Percentiles rank a stretch among this genome's conserved stretches.
These are phyloP conservation scores for Fusarium camptoceras DNA, from an alignment of 2,329 filamentous ascomycete species.

Conservation along the genomic window DNA sequence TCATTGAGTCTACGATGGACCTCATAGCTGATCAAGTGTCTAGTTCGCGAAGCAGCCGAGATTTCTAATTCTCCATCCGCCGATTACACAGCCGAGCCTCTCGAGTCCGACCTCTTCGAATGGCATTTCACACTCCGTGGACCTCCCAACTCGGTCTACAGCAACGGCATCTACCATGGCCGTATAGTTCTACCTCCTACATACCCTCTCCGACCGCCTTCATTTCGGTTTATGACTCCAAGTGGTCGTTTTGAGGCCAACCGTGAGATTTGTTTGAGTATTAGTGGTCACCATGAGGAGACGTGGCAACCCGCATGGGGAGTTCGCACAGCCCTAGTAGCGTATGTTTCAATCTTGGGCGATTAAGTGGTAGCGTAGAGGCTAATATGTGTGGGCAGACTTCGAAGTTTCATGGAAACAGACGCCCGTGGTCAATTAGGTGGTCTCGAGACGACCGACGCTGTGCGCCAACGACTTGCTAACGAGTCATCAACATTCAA, in stretches of 20 bases:
- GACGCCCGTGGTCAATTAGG: conserved; percentile 89
- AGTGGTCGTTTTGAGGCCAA: conserved; percentile 95
- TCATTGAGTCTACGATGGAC: neutral
- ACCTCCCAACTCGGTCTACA: conserved; percentile 83
- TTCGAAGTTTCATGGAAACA: conserved; percentile 93
- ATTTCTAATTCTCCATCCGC: conserved; percentile 82
- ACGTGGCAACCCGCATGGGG: conserved; percentile 99
- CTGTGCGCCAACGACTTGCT: conserved; percentile 76
- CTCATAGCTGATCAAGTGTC: neutral
- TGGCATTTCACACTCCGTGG: conserved; percentile 99
- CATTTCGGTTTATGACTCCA: conserved; percentile 95
- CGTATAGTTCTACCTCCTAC: conserved; percentile 90
- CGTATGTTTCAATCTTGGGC: conserved; percentile 54
- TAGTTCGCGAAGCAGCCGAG: conserved; percentile 89
- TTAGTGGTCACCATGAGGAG: conserved; percentile 95
- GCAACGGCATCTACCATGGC: conserved; percentile 90
- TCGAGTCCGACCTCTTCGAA: conserved; percentile 92
- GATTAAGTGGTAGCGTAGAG: rapidly evolving
- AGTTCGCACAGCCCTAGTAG: conserved; percentile 85
- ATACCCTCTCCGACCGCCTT: conserved; percentile 91
- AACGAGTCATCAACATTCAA: conserved; percentile 72
- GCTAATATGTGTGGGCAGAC: conserved; percentile 50
- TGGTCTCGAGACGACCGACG: conserved; percentile 81
- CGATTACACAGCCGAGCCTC: conserved; percentile 86
- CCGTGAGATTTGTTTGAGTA: conserved; percentile 94